Conservation (phyloP, 164 flowering plant genomes). For the Magnolia sinica region DNA sequence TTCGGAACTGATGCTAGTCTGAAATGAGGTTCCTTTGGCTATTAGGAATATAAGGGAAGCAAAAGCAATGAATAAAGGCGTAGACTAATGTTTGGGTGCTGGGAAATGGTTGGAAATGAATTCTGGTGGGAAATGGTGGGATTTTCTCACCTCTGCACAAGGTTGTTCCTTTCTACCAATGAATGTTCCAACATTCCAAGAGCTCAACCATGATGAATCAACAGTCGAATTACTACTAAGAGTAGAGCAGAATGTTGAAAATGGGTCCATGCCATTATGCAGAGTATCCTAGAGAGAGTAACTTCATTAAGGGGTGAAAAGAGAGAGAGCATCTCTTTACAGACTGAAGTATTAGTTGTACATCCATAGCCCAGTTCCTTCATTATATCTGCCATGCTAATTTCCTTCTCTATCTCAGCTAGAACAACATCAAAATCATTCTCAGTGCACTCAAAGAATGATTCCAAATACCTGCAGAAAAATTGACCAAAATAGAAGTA, state of each 20-base stretch:
- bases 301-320: slow-evolving; percentile 70
- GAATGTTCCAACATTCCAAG: slow-evolving; percentile 62
- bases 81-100: too few species aligned
- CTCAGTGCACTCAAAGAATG: slow-evolving; percentile 29
- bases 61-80: too few species aligned
- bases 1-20: too few species aligned
- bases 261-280: slow-evolving; percentile 57
- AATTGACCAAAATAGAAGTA: neutral
- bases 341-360: slow-evolving; percentile 60
- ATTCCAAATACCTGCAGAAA: slow-evolving; percentile 55
- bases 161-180: too few species aligned
- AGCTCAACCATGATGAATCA: slow-evolving; percentile 50
- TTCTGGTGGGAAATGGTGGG: too few species aligned
- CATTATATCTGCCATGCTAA: slow-evolving; percentile 75
- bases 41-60: too few species aligned
- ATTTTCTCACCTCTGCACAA: too few species aligned
- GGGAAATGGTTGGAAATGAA: too few species aligned
- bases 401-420: slow-evolving; percentile 85
- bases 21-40: too few species aligned
- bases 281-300: slow-evolving; percentile 61
- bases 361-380: slow-evolving; percentile 92
- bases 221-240: slow-evolving; percentile 41
- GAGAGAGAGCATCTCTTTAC: slow-evolving; percentile 79
- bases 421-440: slow-evolving; percentile 74
- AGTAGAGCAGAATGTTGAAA: slow-evolving; percentile 57